phyloP scores from a whole-genome alignment of 331 rosid genomes.

The Quercus lobata region DNA sequence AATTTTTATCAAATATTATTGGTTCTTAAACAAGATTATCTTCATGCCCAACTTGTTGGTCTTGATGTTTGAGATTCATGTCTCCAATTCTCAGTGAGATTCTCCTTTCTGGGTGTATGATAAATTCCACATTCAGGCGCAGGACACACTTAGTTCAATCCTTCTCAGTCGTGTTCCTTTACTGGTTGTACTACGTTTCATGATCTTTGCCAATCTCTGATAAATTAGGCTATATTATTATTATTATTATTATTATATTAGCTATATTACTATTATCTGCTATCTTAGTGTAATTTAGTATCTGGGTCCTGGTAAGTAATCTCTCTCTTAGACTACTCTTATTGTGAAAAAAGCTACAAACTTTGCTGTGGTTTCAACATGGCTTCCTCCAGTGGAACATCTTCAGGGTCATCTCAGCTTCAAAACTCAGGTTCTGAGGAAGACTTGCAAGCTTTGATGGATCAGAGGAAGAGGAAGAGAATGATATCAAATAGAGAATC shows the following conservation, averaged over 20 bases:
- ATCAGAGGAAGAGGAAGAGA: constrained; percentile 86
- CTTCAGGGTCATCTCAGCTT: constrained; percentile 56
- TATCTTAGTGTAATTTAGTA: constrained; percentile 12
- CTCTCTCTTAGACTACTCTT: background rate
- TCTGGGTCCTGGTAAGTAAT: constrained; percentile 48
- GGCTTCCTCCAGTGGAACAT: constrained; percentile 86
- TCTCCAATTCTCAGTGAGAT: constrained; percentile 82
- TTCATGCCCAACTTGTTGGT: constrained; percentile 55
- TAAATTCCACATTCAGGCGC: constrained; percentile 79
- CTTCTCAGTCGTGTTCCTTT: constrained; percentile 92
- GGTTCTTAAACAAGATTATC: background rate
- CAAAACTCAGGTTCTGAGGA: constrained; percentile 77
- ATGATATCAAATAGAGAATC: constrained; percentile 94
- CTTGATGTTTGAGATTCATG: constrained; percentile 94
- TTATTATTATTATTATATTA: background rate
- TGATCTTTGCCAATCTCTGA: constrained; percentile 29
- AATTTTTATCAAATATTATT: background rate
- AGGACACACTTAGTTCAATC: constrained; percentile 98
- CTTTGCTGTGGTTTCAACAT: constrained; percentile 27
- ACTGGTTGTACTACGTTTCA: constrained; percentile 94
- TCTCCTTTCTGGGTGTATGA: constrained; percentile 80
- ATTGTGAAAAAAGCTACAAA: background rate
- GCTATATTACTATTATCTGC: constrained; percentile 1
- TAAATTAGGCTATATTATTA: constrained; percentile 12
- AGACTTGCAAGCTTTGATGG: constrained; percentile 57